phyloP scores from a whole-genome alignment of 2,329 filamentous ascomycete genomes.

The Tolypocladium album region DNA sequence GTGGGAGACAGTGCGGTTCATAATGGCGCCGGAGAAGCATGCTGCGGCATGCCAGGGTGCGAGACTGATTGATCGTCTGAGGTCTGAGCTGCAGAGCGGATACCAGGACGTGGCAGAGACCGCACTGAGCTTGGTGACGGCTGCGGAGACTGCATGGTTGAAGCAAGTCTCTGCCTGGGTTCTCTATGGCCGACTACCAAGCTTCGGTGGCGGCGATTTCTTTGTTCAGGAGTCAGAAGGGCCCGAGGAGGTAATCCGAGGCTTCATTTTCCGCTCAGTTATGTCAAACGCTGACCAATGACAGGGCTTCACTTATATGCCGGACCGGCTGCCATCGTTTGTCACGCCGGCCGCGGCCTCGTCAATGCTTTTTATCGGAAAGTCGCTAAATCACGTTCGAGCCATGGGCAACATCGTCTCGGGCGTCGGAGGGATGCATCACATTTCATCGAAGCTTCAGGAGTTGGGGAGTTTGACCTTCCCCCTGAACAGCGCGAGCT shows the following conservation, averaged over 20 bases:
- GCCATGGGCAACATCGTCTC: constrained; percentile 37
- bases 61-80: constrained; percentile 64
- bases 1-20: constrained; percentile 60
- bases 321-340: constrained; percentile 63
- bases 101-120: constrained; percentile 77
- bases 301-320: constrained; percentile 47
- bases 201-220: constrained; percentile 73
- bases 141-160: constrained; percentile 85
- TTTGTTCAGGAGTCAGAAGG: constrained; percentile 53
- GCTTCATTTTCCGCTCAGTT: not conserved
- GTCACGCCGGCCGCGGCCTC: constrained; percentile 63
- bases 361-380: constrained; percentile 85
- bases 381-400: constrained; percentile 75
- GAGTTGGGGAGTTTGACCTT: constrained; percentile 58
- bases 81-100: constrained; percentile 71
- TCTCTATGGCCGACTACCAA: constrained; percentile 73
- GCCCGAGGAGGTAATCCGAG: constrained; percentile 25
- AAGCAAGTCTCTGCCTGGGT: constrained; percentile 87
- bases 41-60: constrained; percentile 50
- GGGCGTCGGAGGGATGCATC: constrained; percentile 39
- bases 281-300: not conserved
- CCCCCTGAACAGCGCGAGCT: constrained; percentile 60
- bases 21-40: constrained; percentile 35
- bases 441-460: constrained; percentile 58
- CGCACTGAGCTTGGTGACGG: constrained; percentile 58